Evolutionary conservation across 805 yeast genomes (phyloP).

Genomic region (Wickerhamomyces kurtzmanii): DNA sequence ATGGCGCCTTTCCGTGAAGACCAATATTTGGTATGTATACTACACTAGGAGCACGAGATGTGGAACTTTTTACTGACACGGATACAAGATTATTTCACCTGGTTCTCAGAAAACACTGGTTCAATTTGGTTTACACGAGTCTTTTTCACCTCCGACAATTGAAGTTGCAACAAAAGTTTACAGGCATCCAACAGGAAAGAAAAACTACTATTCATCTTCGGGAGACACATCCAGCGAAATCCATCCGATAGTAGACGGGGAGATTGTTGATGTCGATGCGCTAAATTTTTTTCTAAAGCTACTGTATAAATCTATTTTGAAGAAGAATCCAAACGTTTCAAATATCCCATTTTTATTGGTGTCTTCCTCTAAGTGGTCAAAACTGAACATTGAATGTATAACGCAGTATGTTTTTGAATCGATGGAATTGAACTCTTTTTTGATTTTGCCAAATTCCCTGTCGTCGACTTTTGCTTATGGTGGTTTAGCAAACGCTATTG

Average conservation of each 20-base stretch:
- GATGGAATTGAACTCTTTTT: slow-evolving; percentile 62
- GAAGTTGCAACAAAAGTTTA: slow-evolving; percentile 75
- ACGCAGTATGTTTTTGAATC: slow-evolving; percentile 71
- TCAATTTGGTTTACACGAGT: slow-evolving; percentile 68
- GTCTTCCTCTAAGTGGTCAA: slow-evolving; percentile 62
- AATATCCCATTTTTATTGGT: slow-evolving; percentile 66
- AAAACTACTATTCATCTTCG: slow-evolving; percentile 19
- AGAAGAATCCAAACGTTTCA: slow-evolving; percentile 17
- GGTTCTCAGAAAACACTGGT: slow-evolving; percentile 71
- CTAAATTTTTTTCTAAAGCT: slow-evolving; percentile 48
- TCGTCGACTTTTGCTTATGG: slow-evolving; percentile 72
- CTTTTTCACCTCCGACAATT: slow-evolving; percentile 65
- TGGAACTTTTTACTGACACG: slow-evolving; percentile 6
- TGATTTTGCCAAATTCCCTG: slow-evolving; percentile 57
- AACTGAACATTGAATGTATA: slow-evolving; percentile 52
- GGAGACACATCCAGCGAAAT: slow-evolving; percentile 33
- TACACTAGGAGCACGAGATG: not conserved
- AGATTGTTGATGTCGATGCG: slow-evolving; percentile 59
- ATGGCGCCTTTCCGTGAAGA: slow-evolving; percentile 21
- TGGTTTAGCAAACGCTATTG: slow-evolving; percentile 50
- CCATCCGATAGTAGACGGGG: slow-evolving; percentile 55
- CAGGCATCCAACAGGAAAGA: slow-evolving; percentile 25
- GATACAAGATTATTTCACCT: slow-evolving; percentile 52
- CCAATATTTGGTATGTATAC: slow-evolving; percentile 12
- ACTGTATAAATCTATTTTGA: slow-evolving; percentile 35